phyloP scores from a whole-genome alignment of 2,329 filamentous ascomycete species.

The Malbranchea zuffiana region DNA sequence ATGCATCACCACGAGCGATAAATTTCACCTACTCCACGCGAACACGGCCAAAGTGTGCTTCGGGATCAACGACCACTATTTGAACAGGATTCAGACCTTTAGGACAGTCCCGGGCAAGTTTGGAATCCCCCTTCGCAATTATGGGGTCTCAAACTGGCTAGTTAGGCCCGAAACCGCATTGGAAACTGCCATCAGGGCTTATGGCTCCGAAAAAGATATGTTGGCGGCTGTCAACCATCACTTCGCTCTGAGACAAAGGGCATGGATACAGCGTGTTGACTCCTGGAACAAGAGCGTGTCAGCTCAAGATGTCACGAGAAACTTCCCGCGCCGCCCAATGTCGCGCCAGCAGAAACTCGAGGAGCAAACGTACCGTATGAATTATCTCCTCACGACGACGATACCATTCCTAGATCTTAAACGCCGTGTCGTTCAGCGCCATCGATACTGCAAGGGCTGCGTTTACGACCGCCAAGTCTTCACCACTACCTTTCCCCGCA shows the following conservation, averaged over 20 bases:
- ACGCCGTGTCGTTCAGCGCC: not conserved
- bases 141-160: not conserved
- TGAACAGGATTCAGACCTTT: not conserved
- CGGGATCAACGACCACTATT: not conserved
- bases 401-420: constrained; percentile 1
- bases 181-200: not conserved
- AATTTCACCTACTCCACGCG: not conserved
- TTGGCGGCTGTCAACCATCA: too few relatives aligned
- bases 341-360: not conserved
- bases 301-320: not conserved
- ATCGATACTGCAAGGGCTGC: constrained; percentile 2
- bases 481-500: too few relatives aligned
- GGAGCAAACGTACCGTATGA: not conserved
- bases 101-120: not conserved
- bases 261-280: not conserved
- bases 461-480: constrained; percentile 1
- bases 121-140: not conserved
- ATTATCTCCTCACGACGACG: not conserved
- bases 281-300: too few relatives aligned
- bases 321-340: not conserved
- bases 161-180: not conserved
- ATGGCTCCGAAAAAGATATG: not conserved
- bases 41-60: not conserved
- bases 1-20: not conserved
- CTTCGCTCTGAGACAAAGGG: not conserved